Evolutionary conservation across 2,329 filamentous ascomycete species (phyloP).

Genomic region (Capronia americana): DNA sequence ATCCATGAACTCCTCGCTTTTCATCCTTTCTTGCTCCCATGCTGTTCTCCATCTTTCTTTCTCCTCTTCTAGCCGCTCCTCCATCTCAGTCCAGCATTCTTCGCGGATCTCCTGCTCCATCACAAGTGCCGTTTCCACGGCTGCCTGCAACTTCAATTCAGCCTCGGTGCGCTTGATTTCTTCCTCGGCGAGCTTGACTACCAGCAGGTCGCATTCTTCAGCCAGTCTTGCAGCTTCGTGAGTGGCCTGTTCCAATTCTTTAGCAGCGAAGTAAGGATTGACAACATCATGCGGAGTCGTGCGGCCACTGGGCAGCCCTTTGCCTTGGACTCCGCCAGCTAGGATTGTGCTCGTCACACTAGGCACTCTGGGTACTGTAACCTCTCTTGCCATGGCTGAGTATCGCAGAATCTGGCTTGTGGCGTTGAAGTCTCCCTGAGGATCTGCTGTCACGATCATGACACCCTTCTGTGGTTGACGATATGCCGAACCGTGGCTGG

Average conservation of each 20-base stretch:
- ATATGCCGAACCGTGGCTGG: conserved; percentile 54
- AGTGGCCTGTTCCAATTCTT: conserved; percentile 82
- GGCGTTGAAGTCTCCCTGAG: conserved; percentile 91
- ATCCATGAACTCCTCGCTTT: conserved; percentile 81
- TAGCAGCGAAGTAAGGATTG: conserved; percentile 57
- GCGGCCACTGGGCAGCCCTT: conserved; percentile 45
- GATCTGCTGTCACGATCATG: conserved; percentile 96
- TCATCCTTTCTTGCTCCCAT: conserved; percentile 70
- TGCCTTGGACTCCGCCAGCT: conserved; percentile 40
- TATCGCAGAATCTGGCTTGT: conserved; percentile 96
- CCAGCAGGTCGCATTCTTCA: conserved; percentile 77
- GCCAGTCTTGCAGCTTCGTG: conserved; percentile 80
- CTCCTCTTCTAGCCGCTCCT: conserved; percentile 75
- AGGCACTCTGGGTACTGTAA: conserved; percentile 87
- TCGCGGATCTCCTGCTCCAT: conserved; percentile 86
- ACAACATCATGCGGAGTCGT: conserved; percentile 54
- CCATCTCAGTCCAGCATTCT: conserved; percentile 87
- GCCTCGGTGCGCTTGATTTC: conserved; percentile 71
- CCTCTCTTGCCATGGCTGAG: conserved; percentile 87
- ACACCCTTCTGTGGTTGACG: conserved; percentile 81
- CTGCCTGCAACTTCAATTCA: conserved; percentile 74
- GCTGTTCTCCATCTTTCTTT: conserved; percentile 80
- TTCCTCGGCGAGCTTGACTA: conserved; percentile 72
- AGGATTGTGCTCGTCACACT: conserved; percentile 77
- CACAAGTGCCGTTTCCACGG: conserved; percentile 68